phyloP scores from a whole-genome alignment of 495 filamentous ascomycete genomes.

The Patellaria atrata region DNA sequence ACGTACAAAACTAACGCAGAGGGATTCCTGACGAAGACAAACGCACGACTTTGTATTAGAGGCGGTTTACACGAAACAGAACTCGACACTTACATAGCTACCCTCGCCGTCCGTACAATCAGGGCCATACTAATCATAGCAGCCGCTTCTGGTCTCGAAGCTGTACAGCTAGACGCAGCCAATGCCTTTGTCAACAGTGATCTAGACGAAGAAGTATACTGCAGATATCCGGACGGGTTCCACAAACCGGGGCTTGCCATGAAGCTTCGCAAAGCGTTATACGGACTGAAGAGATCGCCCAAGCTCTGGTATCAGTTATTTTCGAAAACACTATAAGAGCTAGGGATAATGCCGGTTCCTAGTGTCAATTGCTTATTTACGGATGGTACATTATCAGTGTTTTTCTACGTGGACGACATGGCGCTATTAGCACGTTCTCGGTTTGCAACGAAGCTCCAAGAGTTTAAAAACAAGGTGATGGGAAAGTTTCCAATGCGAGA shows the following conservation, averaged over 20 bases:
- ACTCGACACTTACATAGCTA: conserved; percentile 8
- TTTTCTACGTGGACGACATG: conserved; percentile 12
- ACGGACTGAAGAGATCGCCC: conserved; percentile 8
- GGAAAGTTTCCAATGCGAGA: neutral
- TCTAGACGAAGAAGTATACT: neutral
- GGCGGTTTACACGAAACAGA: conserved; percentile 5
- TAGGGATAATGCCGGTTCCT: conserved; percentile 2
- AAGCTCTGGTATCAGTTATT: conserved; percentile 9
- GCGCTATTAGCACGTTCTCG: conserved; percentile 4
- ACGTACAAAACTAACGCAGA: conserved; percentile 12
- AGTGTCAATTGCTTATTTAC: conserved; percentile 2
- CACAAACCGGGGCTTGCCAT: neutral
- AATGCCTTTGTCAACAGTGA: conserved; percentile 5
- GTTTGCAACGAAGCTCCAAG: neutral
- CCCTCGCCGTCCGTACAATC: conserved; percentile 4
- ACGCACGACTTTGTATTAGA: conserved; percentile 6
- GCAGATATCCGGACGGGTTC: conserved; percentile 2
- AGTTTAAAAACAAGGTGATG: neutral
- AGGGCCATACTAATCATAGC: conserved; percentile 4
- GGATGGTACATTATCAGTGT: conserved; percentile 3
- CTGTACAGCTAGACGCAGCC: conserved; percentile 1
- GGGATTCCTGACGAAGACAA: conserved; percentile 6
- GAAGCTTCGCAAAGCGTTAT: conserved; percentile 4
- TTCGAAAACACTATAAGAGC: conserved; percentile 1
- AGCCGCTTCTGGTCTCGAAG: conserved; percentile 1